Percentiles rank a stretch among this genome's conserved stretches.
These are phyloP conservation scores for Plasmodium cynomolgi DNA, from an alignment of 169 alveolate species.

Conservation along the genomic window DNA sequence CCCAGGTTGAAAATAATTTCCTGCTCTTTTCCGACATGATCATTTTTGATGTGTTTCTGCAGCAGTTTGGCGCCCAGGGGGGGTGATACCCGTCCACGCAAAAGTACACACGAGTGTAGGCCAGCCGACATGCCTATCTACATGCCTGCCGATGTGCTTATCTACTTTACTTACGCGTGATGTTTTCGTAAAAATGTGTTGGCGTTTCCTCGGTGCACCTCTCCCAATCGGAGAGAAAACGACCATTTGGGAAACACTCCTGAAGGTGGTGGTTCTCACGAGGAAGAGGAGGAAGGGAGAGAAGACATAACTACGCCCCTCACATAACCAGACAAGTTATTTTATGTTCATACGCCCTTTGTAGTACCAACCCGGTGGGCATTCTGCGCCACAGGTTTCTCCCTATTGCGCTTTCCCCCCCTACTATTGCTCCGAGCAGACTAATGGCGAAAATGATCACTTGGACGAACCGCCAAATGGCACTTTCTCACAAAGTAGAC, in stretches of 20 bases:
- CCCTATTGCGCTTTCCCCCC: not conserved
- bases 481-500: not conserved
- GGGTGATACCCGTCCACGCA: not conserved
- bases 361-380: not conserved
- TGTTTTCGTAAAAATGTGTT: not conserved
- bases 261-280: not conserved
- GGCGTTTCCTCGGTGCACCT: not conserved
- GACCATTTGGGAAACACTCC: not conserved
- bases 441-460: not conserved
- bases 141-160: not conserved
- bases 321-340: not conserved
- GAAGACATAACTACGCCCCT: not conserved
- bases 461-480: not conserved
- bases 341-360: not conserved
- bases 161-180: not conserved
- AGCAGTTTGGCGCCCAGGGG: slow-evolving; percentile 2
- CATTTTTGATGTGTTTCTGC: slow-evolving; percentile 54
- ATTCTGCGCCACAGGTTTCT: not conserved
- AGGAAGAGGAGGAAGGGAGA: not conserved
- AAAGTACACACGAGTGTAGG: not conserved
- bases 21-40: slow-evolving; percentile 62
- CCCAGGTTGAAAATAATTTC: slow-evolving; percentile 44
- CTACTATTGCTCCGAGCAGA: not conserved
- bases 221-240: not conserved
- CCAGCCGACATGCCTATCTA: not conserved